Conservation (phyloP, 163 green algal genomes). For the Chlorella variabilis region DNA sequence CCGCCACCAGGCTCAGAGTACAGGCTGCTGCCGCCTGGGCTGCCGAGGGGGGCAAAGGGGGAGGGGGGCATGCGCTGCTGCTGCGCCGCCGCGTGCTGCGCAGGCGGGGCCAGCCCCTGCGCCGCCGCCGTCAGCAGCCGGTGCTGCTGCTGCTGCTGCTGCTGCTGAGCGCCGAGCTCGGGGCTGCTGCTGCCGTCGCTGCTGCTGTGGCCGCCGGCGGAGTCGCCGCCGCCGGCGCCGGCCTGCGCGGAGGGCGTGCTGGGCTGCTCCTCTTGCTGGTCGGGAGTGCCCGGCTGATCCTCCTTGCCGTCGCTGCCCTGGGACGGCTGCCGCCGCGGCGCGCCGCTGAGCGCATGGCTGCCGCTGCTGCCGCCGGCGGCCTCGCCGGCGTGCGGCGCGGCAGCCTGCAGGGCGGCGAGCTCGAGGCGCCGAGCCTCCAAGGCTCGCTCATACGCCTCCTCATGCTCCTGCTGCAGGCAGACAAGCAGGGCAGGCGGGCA, state of each 20-base stretch:
- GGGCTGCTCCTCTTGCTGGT: conserved; percentile 9
- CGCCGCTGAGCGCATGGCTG: not conserved
- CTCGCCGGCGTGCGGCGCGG: not conserved
- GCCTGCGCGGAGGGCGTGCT: not conserved
- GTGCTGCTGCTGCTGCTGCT: too few species aligned
- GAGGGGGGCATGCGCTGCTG: not conserved
- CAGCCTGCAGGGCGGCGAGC: conserved; percentile 19
- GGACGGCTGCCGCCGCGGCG: not conserved
- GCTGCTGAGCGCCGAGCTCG: too few species aligned
- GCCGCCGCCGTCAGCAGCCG: not conserved
- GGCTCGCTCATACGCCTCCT: conserved; percentile 25
- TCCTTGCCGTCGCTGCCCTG: not conserved
- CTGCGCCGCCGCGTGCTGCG: not conserved
- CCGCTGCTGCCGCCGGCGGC: not conserved
- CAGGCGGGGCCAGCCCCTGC: not conserved
- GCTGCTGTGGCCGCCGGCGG: not conserved
- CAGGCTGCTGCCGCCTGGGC: not conserved
- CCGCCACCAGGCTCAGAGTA: not conserved
- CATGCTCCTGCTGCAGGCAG: conserved; percentile 16
- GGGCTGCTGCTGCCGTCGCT: not conserved
- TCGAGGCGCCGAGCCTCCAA: conserved; percentile 33
- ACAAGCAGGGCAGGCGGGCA: not conserved
- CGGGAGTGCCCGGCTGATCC: conserved; percentile 26
- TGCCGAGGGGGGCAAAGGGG: not conserved
- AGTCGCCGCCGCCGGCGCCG: not conserved